Percentiles rank a stretch among this genome's conserved stretches.
Conservation (phyloP, 192 early-diverging fungal genomes). For the Linderina pennispora region DNA sequence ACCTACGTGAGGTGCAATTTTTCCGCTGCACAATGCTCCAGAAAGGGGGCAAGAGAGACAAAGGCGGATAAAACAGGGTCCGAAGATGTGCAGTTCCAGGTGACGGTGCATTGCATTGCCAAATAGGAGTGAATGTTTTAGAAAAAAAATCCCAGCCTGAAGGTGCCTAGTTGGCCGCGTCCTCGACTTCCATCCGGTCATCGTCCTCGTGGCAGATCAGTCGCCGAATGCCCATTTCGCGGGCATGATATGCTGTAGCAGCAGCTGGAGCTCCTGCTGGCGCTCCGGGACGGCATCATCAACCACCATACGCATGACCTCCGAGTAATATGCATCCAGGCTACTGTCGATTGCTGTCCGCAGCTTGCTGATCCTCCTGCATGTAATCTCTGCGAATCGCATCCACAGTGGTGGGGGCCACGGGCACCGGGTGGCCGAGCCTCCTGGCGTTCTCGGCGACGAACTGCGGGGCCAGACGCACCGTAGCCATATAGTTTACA, state of each 20-base stretch:
- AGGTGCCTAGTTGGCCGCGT: too few relatives aligned
- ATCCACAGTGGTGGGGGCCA: constrained; percentile 8
- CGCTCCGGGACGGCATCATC: too few relatives aligned
- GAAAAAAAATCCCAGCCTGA: too few relatives aligned
- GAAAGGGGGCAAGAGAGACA: too few relatives aligned
- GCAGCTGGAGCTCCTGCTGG: background rate
- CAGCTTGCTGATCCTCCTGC: constrained; percentile 16
- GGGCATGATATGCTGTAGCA: background rate
- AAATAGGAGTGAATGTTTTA: too few relatives aligned
- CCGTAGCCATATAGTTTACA: constrained; percentile 12
- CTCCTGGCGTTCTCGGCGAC: too few relatives aligned
- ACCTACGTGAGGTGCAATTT: too few relatives aligned
- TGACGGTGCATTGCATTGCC: too few relatives aligned
- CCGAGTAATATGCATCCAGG: constrained; percentile 21
- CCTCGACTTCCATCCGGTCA: too few relatives aligned
- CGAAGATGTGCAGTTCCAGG: too few relatives aligned
- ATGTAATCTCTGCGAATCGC: constrained; percentile 17
- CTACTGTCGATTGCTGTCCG: constrained; percentile 16
- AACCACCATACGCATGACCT: constrained; percentile 26
- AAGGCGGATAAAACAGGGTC: too few relatives aligned
- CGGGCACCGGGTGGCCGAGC: constrained; percentile 6
- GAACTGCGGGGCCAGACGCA: constrained; percentile 21
- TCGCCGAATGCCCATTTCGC: background rate
- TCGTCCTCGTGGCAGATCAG: constrained; percentile 7
- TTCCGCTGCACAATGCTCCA: too few relatives aligned